Percentiles rank a stretch among this genome's conserved stretches.
Conservation (phyloP, 2,329 filamentous ascomycete species). For the Aciculosporium take region DNA sequence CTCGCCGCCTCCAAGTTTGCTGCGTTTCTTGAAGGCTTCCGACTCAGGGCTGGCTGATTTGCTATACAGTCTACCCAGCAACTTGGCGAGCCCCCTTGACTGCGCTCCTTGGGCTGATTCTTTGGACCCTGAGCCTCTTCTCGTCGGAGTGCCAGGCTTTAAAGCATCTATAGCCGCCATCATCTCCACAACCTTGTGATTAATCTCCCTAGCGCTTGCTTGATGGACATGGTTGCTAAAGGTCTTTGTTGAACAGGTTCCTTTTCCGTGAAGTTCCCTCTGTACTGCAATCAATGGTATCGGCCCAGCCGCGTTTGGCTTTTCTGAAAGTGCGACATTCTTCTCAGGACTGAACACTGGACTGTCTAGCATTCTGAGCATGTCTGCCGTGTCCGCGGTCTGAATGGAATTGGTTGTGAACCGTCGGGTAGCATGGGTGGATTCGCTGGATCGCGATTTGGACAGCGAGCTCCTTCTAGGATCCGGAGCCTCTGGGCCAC, state of each 20-base stretch:
- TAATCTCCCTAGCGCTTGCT: constrained; percentile 14
- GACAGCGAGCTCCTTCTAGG: constrained; percentile 3
- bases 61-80: constrained; percentile 19
- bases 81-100: constrained; percentile 19
- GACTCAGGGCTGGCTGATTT: constrained; percentile 13
- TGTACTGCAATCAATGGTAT: neutral
- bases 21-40: constrained; percentile 1
- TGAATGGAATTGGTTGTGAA: constrained; percentile 6
- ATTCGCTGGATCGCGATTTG: neutral
- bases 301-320: neutral
- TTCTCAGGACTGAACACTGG: neutral
- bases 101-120: constrained; percentile 17
- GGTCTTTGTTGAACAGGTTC: neutral
- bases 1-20: neutral
- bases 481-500: neutral
- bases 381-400: neutral
- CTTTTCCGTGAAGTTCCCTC: neutral
- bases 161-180: constrained; percentile 21
- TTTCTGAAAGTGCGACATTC: neutral
- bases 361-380: constrained; percentile 2
- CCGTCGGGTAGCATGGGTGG: neutral
- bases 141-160: constrained; percentile 15
- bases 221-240: neutral
- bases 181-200: constrained; percentile 22
- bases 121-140: constrained; percentile 7